Percentiles rank a stretch among this genome's conserved stretches.
phyloP scores from a whole-genome alignment of 148 eudicot genomes.

The Camellia lanceoleosa region DNA sequence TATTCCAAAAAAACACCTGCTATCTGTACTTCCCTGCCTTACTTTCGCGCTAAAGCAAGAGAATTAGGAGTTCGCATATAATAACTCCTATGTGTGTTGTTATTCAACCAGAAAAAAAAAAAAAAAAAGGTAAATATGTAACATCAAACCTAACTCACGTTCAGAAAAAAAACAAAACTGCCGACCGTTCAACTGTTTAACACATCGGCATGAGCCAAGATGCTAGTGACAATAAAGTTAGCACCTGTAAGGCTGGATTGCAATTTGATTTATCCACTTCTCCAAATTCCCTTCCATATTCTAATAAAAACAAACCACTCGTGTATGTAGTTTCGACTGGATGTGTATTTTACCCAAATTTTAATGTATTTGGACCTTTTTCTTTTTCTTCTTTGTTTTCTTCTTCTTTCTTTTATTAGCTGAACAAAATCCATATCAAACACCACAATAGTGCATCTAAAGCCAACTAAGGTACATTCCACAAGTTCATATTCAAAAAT shows the following conservation, averaged over 20 bases:
- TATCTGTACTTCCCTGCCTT: no score
- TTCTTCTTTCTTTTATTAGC: not conserved
- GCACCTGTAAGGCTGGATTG: not conserved
- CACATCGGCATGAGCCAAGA: no score
- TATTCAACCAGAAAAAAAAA: no score
- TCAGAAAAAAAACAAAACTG: no score
- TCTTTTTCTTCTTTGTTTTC: not conserved
- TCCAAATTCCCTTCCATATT: not conserved
- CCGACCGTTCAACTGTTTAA: no score
- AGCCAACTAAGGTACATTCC: not conserved
- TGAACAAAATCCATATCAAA: conserved; percentile 10
- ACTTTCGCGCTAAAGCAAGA: no score
- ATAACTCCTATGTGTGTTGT: no score
- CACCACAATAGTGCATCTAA: no score
- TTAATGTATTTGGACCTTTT: not conserved
- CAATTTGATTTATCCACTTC: not conserved
- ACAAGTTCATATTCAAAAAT: not conserved
- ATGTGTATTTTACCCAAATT: not conserved
- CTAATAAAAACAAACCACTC: not conserved
- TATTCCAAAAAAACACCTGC: no score
- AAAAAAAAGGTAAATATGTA: no score
- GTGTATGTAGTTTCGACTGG: not conserved
- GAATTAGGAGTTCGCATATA: no score
- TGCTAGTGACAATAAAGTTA: not conserved
- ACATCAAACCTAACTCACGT: no score